Percentiles rank a stretch among this genome's conserved stretches.
These are phyloP conservation scores for Candida sonorensis DNA, from an alignment of 805 yeast species.

Conservation along the genomic window DNA sequence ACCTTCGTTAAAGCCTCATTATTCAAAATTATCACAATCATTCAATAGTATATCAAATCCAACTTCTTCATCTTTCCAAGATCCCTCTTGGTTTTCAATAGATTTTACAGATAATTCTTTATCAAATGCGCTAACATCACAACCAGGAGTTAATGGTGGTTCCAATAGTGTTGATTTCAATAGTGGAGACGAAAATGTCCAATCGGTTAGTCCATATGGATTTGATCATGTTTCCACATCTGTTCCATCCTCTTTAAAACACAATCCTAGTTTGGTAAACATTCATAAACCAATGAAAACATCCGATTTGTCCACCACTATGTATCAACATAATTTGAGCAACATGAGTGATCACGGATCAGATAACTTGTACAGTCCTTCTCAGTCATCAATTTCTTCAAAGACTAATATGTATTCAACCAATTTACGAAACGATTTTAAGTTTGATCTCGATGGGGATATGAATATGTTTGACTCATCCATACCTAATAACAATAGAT, in stretches of 20 bases:
- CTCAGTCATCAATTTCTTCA: slow-evolving; percentile 16
- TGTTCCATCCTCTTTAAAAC: slow-evolving; percentile 16
- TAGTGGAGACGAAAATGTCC: slow-evolving; percentile 5
- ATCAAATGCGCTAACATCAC: slow-evolving; percentile 2
- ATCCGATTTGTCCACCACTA: neutral
- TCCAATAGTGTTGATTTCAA: slow-evolving; percentile 4
- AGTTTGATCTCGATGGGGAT: slow-evolving; percentile 25
- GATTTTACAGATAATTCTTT: slow-evolving; percentile 16
- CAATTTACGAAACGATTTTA: slow-evolving; percentile 11
- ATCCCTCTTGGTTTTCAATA: slow-evolving; percentile 5
- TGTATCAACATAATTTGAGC: neutral
- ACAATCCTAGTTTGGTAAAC: slow-evolving; percentile 17
- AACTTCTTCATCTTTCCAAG: neutral
- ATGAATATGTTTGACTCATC: slow-evolving; percentile 20
- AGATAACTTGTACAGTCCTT: slow-evolving; percentile 16
- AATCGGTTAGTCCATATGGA: slow-evolving; percentile 16
- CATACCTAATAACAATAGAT: slow-evolving; percentile 4
- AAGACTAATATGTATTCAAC: slow-evolving; percentile 8
- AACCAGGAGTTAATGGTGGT: slow-evolving; percentile 8
- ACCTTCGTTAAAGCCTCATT: slow-evolving; percentile 17
- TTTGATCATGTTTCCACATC: slow-evolving; percentile 16
- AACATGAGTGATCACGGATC: neutral
- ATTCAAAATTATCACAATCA: slow-evolving; percentile 24
- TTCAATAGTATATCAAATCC: slow-evolving; percentile 8
- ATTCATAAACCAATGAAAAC: slow-evolving; percentile 3